Conservation (phyloP, 768 basidiomycete genomes). For the Melanogaster broomeanus region DNA sequence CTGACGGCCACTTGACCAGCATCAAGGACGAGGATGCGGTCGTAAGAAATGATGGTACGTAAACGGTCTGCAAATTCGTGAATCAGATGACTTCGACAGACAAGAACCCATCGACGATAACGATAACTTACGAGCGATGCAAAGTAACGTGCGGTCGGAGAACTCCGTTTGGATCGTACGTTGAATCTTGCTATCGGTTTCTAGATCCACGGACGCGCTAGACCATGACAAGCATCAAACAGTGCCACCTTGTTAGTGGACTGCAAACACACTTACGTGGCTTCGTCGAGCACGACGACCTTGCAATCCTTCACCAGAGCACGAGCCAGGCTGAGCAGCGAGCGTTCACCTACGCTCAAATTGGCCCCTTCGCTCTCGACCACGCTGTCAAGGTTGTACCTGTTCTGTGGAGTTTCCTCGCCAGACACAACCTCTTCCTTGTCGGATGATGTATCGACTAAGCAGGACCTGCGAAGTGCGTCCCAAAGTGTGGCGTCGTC, state of each 20-base stretch:
- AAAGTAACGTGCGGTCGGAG: constrained; percentile 50
- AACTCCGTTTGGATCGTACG: constrained; percentile 43
- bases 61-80: constrained; percentile 39
- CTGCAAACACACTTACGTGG: constrained; percentile 29
- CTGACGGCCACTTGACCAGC: constrained; percentile 57
- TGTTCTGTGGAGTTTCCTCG: constrained; percentile 22
- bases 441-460: constrained; percentile 30
- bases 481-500: constrained; percentile 70
- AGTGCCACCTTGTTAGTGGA: background rate
- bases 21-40: constrained; percentile 70
- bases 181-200: constrained; percentile 59
- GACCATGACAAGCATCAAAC: constrained; percentile 37
- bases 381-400: constrained; percentile 51
- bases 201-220: constrained; percentile 40
- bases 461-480: constrained; percentile 65
- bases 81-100: background rate
- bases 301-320: constrained; percentile 53
- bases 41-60: constrained; percentile 57
- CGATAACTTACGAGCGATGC: constrained; percentile 45
- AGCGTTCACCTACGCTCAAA: constrained; percentile 48
- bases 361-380: constrained; percentile 58
- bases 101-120: constrained; percentile 27
- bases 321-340: constrained; percentile 53
- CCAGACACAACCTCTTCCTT: constrained; percentile 19
- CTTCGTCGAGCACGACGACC: constrained; percentile 52